Percentiles rank a stretch among this genome's conserved stretches.
These are phyloP conservation scores for Maudiozyma humilis DNA, from an alignment of 1,139 yeast species.

Conservation along the genomic window DNA sequence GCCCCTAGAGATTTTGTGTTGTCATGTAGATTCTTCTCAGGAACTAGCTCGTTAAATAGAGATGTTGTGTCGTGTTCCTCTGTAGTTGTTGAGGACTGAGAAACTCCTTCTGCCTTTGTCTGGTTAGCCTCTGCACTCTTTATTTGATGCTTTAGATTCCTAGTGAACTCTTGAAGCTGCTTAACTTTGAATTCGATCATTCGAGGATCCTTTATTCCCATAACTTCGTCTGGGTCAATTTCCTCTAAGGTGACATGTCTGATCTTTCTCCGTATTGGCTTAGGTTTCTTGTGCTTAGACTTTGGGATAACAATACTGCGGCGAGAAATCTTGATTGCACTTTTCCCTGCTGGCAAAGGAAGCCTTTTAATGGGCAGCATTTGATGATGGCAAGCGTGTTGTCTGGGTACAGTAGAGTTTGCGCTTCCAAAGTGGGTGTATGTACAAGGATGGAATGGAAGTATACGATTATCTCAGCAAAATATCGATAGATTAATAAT, in stretches of 20 bases:
- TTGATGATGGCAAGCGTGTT: no score
- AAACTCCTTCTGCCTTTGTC: neutral
- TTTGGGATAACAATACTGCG: conserved; percentile 17
- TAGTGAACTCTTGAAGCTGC: conserved; percentile 37
- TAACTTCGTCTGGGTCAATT: conserved; percentile 12
- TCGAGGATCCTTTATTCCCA: conserved; percentile 14
- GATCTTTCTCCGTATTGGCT: conserved; percentile 12
- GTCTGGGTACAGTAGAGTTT: no score
- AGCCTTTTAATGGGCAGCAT: neutral
- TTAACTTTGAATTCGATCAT: conserved; percentile 34
- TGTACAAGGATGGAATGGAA: no score
- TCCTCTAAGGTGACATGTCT: conserved; percentile 12
- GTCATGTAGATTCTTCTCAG: neutral
- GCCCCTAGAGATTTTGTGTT: neutral
- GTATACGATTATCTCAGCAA: no score
- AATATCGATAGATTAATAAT: no score
- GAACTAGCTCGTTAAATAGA: conserved; percentile 6
- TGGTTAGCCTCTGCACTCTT: neutral
- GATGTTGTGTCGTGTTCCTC: conserved; percentile 29
- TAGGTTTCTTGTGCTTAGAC: conserved; percentile 7
- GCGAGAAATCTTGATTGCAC: neutral
- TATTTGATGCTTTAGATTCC: conserved; percentile 27
- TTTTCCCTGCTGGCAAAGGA: neutral
- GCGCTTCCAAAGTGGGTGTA: no score
- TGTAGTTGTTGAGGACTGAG: neutral